Conservation (phyloP, 306 rosid species). For the Trifolium subterraneum region DNA sequence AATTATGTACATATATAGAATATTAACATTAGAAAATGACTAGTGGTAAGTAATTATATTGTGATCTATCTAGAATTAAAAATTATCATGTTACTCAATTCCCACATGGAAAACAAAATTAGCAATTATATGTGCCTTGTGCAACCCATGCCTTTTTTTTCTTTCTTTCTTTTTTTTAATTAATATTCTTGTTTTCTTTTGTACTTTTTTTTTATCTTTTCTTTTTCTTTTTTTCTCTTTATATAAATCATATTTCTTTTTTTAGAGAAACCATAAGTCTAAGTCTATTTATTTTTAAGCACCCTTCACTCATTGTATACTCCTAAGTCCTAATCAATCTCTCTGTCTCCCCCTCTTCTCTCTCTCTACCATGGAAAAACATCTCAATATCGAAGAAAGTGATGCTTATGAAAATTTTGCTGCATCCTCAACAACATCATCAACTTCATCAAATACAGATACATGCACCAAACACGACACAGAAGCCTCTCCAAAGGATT, state of each 20-base stretch:
- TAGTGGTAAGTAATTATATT: conserved; percentile 37
- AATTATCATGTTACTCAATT: conserved; percentile 42
- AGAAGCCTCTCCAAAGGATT: conserved; percentile 18
- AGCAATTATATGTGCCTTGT: conserved; percentile 41
- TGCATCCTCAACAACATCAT: conserved; percentile 32
- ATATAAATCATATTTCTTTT: conserved; percentile 11
- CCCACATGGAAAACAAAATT: conserved; percentile 76
- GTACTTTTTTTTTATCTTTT: conserved; percentile 22
- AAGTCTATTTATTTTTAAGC: conserved; percentile 45
- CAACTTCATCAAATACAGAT: conserved; percentile 29
- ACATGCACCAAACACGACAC: conserved; percentile 29
- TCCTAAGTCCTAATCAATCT: conserved; percentile 37
- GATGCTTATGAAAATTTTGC: conserved; percentile 49
- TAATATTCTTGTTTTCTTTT: conserved; percentile 41
- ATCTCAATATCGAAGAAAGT: conserved; percentile 65
- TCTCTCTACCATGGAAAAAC: conserved; percentile 44
- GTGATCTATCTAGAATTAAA: conserved; percentile 17
- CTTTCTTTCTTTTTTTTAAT: conserved; percentile 18
- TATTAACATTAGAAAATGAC: conserved; percentile 36
- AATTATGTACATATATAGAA: neutral
- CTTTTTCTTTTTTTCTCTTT: conserved; percentile 34
- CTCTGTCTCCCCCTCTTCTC: neutral
- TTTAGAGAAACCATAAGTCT: conserved; percentile 41
- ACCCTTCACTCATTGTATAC: conserved; percentile 47
- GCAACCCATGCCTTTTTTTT: conserved; percentile 49